phyloP scores from a whole-genome alignment of 2,329 filamentous ascomycete genomes.

The Colletotrichum simmondsii region DNA sequence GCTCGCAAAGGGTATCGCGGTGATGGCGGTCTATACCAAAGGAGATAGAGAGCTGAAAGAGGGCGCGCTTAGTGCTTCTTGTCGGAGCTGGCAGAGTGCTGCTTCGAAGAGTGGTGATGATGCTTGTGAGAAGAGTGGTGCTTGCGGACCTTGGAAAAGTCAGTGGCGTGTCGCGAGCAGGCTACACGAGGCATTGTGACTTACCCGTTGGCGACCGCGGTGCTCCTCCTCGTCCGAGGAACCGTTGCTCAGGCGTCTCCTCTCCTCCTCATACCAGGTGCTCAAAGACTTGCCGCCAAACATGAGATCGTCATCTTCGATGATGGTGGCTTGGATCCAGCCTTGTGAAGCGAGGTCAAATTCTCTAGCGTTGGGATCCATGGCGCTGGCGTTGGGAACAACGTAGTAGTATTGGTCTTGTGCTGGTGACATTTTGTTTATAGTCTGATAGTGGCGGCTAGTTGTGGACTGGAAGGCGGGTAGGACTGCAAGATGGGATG shows the following conservation, averaged over 20 bases:
- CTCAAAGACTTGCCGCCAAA: slow-evolving; percentile 70
- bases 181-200: slow-evolving; percentile 16
- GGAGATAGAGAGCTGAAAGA: background rate
- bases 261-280: slow-evolving; percentile 70
- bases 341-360: slow-evolving; percentile 46
- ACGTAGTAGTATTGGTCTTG: slow-evolving; percentile 40
- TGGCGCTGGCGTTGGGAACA: slow-evolving; percentile 45
- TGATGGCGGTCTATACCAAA: slow-evolving; percentile 30
- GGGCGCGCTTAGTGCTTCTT: slow-evolving; percentile 31
- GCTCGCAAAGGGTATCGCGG: slow-evolving; percentile 32
- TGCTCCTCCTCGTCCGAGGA: slow-evolving; percentile 52
- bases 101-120: slow-evolving; percentile 26
- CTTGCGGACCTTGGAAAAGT: slow-evolving; percentile 32
- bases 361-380: slow-evolving; percentile 46
- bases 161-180: background rate
- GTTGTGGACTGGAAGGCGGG: background rate
- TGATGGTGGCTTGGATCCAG: slow-evolving; percentile 66
- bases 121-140: slow-evolving; percentile 33
- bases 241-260: slow-evolving; percentile 53
- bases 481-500: slow-evolving; percentile 8
- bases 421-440: slow-evolving; percentile 26
- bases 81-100: slow-evolving; percentile 26
- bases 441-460: slow-evolving; percentile 13
- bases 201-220: slow-evolving; percentile 51
- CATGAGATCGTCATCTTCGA: slow-evolving; percentile 70